These are phyloP conservation scores for Microbotryomycetes sp. DNA, from an alignment of 1,284 basidiomycete species.

Conservation along the genomic window DNA sequence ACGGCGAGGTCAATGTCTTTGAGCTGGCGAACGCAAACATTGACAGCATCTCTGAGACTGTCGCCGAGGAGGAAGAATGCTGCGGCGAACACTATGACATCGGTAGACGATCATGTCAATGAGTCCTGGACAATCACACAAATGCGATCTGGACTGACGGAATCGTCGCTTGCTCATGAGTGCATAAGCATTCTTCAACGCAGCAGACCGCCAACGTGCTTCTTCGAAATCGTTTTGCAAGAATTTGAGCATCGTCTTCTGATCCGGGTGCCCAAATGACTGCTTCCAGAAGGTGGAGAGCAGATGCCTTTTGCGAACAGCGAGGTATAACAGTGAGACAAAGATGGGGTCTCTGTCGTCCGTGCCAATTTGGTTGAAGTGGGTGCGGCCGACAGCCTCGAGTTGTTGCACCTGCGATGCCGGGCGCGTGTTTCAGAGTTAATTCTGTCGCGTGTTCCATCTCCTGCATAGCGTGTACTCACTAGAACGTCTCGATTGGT, in stretches of 20 bases:
- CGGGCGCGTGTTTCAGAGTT: constrained; percentile 5
- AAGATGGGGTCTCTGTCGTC: constrained; percentile 79
- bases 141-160: constrained; percentile 53
- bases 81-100: constrained; percentile 74
- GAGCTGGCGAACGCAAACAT: constrained; percentile 81
- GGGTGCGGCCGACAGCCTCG: constrained; percentile 84
- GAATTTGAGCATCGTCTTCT: constrained; percentile 84
- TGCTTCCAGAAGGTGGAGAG: constrained; percentile 94
- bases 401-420: constrained; percentile 61
- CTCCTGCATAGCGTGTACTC: constrained; percentile 38
- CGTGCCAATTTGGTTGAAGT: constrained; percentile 65
- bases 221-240: constrained; percentile 82
- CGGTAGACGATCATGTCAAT: constrained; percentile 1
- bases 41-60: constrained; percentile 82
- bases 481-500: constrained; percentile 69
- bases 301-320: constrained; percentile 81
- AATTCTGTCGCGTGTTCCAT: background rate
- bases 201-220: constrained; percentile 83
- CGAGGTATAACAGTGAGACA: constrained; percentile 91
- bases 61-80: constrained; percentile 94
- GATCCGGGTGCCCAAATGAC: constrained; percentile 88
- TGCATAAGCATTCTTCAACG: constrained; percentile 93
- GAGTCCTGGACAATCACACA: no score
- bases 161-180: constrained; percentile 86
- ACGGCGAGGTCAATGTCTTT: constrained; percentile 84